These are phyloP conservation scores for Pestalotiopsis sp. DNA, from an alignment of 2,329 filamentous ascomycete genomes.

Conservation along the genomic window DNA sequence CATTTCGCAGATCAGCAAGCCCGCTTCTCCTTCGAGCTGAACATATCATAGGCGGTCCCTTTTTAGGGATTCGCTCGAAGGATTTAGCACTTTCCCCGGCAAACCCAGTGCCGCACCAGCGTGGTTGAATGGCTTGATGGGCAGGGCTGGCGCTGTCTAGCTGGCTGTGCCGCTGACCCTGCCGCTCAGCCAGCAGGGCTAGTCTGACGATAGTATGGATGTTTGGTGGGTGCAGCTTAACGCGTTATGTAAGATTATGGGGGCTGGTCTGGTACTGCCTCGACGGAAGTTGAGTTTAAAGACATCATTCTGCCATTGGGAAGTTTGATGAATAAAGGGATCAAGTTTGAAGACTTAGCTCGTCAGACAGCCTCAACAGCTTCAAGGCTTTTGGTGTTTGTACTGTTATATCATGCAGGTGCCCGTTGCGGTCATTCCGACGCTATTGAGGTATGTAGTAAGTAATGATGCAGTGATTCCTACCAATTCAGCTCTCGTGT, in stretches of 20 bases:
- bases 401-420: not conserved
- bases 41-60: constrained; percentile 1
- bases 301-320: not conserved
- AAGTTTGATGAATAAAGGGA: not conserved
- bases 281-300: not conserved
- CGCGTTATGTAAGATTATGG: not conserved
- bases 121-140: not conserved
- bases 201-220: not conserved
- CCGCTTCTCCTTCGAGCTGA: not conserved
- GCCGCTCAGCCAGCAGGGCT: not conserved
- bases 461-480: not conserved
- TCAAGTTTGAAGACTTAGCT: not conserved
- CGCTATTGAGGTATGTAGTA: not conserved
- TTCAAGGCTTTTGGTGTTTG: not conserved
- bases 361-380: not conserved
- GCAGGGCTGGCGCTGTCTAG: not conserved
- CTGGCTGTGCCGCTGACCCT: not conserved
- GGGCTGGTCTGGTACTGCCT: not conserved
- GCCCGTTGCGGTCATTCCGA: not conserved
- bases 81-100: constrained; percentile 3
- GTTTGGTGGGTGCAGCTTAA: not conserved
- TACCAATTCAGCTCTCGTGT: not conserved
- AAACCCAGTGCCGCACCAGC: constrained; percentile 1
- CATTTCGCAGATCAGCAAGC: not conserved
- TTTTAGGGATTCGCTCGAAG: not conserved